Evolutionary conservation across 306 rosid genomes (phyloP), one percentile per base, ranked within the genome.

Genomic region (Sicyos edulis): DNA sequence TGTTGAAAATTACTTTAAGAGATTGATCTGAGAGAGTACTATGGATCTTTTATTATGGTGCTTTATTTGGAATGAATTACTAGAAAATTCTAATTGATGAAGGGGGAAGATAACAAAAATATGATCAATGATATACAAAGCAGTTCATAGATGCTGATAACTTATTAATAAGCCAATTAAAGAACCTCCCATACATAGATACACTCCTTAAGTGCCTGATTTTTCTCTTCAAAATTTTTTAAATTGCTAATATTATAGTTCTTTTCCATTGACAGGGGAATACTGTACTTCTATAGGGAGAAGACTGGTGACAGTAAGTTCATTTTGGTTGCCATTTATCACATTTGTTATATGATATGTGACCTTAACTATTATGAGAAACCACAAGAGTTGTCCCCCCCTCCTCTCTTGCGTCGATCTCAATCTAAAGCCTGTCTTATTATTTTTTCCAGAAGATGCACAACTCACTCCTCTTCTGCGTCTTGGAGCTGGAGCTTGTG

Each of bases 401-500:
- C 50, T 5, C 15, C 16, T 8, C 24, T 10, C 54, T 4, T 34
- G 17, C 26, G 1, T 20, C 12, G 49, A 68, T 22, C 53, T 66
- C 11, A 8, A 22, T 68, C 34, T 34, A 68, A 17, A 17, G 66
- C 71, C 22, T 24, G 7, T 73, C 50, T 77, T 67, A 54, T 73
- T 68, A 74, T 11, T 71, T 72, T 84, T 70, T 84, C 87, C 89
- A 93, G 96, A 88, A 60, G 86, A 91, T 81, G 99, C 99, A 78
- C 89, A 95, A 82, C 91, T 95, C 74, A 87, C 91, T 79, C 97
- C 99, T 78, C 61, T 91, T 72, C 79, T 95, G 70, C 97, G 97
- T 54, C 97, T 91, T 81, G 99, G 99, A 77, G 99, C 97, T 76
- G 99, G 99, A 76, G 99, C 99, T 65, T 89, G 91, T 86, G 97